Evolutionary conservation across 225 moss, liverwort and hornwort genomes (phyloP), one percentile per base, ranked within the genome.

Genomic region (Polytrichum commune): DNA sequence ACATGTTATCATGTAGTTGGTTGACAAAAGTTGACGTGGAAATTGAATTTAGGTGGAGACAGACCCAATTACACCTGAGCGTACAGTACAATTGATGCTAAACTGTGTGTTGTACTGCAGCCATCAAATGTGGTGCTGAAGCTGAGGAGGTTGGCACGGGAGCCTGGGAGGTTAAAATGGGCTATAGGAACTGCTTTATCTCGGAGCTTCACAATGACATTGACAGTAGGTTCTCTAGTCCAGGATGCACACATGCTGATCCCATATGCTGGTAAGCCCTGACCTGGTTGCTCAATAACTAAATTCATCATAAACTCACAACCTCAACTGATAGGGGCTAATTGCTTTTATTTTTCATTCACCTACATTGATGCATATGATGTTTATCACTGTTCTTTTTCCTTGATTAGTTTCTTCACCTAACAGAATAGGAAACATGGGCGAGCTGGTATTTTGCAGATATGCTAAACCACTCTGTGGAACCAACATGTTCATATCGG

Each of bases 161-260:
- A 92, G 72, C 83, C 93, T 46, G 89, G 86, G 65, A 84, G 92
- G 67, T 92, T 97, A 73, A 82, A 89, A 46, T 97, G 96, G 96
- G 96, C 96, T 57, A 74, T 92, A 73, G 96, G 88, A 85, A 82
- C 82, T 65, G 93, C 82, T 58, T 78, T 88, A 93, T 91, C 96
- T 69, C 88, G 96, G 65, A 85, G 85, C 64, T 84, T 92, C 68
- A 72, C 76, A 20, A 88, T 94, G 93, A 24, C 86, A 28, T 84
- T 97, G 78, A 88, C 83, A 9, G 75, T 97, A 22, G 93, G 96
- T 27, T 67, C 92, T 20, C 72, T 71, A 67, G 68, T 82, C 74
- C 89, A 91, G 83, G 93, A 92, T 29, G 88, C 92, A 46, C 81
- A 91, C 80, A 91, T 97, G 96, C 90, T 97, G 18, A 90, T 92